Conservation (phyloP, 345 rosid genomes). For the Populus pruinosa region DNA sequence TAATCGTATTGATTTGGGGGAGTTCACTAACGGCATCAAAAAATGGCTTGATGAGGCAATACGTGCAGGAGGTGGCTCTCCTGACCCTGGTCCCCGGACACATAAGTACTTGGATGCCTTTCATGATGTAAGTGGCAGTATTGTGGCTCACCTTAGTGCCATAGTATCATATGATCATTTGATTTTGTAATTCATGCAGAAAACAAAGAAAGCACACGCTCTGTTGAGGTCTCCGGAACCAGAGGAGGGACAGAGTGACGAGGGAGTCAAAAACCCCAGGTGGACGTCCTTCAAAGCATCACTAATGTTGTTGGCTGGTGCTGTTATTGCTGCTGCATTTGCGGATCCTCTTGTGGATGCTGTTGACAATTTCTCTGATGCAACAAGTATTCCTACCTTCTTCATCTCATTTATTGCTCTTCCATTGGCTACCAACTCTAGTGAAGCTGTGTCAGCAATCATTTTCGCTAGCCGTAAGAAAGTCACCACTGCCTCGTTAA, state of each 20-base stretch:
- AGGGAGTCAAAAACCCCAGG: slow-evolving; percentile 45
- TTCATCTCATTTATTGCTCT: slow-evolving; percentile 89
- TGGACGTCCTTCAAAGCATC: slow-evolving; percentile 68
- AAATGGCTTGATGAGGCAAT: slow-evolving; percentile 40
- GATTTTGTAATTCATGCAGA: slow-evolving; percentile 36
- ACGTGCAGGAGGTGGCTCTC: slow-evolving; percentile 6
- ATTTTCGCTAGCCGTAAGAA: slow-evolving; percentile 80
- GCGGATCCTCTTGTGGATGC: slow-evolving; percentile 98
- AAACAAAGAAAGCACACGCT: slow-evolving; percentile 70
- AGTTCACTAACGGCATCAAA: slow-evolving; percentile 59
- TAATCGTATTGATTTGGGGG: slow-evolving; percentile 26
- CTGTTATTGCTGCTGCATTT: slow-evolving; percentile 77
- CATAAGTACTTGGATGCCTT: slow-evolving; percentile 42
- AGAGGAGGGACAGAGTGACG: slow-evolving; percentile 47
- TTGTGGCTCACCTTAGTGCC: background rate
- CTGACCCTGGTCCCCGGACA: slow-evolving; percentile 41
- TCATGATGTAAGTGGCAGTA: slow-evolving; percentile 44
- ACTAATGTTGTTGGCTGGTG: slow-evolving; percentile 62
- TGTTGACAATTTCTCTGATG: slow-evolving; percentile 77
- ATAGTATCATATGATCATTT: background rate
- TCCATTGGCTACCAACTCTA: slow-evolving; percentile 90
- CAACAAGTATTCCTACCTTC: slow-evolving; percentile 92
- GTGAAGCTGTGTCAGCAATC: slow-evolving; percentile 94
- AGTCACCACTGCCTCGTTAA: slow-evolving; percentile 71
- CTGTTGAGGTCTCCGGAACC: slow-evolving; percentile 36